Evolutionary conservation across 352 stramenopile genomes (phyloP).

Genomic region (Pythium vanterpoolii): DNA sequence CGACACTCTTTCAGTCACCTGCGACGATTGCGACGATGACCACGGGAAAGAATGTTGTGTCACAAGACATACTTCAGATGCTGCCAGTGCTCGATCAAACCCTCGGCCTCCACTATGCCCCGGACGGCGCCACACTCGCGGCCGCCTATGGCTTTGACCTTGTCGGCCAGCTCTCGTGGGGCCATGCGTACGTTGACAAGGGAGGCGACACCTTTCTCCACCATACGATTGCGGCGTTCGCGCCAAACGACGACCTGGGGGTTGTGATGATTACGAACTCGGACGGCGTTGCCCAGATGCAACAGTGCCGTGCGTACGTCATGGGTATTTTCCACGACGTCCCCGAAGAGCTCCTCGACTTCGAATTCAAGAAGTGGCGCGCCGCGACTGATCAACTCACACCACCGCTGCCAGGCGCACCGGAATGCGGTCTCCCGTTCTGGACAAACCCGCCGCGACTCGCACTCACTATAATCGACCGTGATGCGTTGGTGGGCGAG

Average conservation of each 20-base stretch:
- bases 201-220: slow-evolving; percentile 46
- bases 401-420: slow-evolving; percentile 26
- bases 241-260: slow-evolving; percentile 34
- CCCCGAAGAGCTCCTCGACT: slow-evolving; percentile 44
- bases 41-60: slow-evolving; percentile 40
- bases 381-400: slow-evolving; percentile 23
- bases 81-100: slow-evolving; percentile 1
- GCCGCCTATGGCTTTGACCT: slow-evolving; percentile 66
- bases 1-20: slow-evolving; percentile 37
- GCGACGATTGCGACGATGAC: slow-evolving; percentile 42
- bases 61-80: neutral
- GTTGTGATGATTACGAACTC: slow-evolving; percentile 56
- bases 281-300: slow-evolving; percentile 23
- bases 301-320: slow-evolving; percentile 52
- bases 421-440: slow-evolving; percentile 36
- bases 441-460: slow-evolving; percentile 38
- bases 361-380: slow-evolving; percentile 32
- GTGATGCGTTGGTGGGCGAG: slow-evolving; percentile 30
- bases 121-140: slow-evolving; percentile 41
- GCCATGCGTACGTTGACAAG: slow-evolving; percentile 58
- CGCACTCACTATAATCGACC: slow-evolving; percentile 19
- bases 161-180: slow-evolving; percentile 43
- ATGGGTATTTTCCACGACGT: slow-evolving; percentile 64
- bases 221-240: slow-evolving; percentile 40
- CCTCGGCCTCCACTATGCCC: slow-evolving; percentile 27